Conservation (phyloP, 2,329 filamentous ascomycete genomes). For the Fusarium bactridioides region DNA sequence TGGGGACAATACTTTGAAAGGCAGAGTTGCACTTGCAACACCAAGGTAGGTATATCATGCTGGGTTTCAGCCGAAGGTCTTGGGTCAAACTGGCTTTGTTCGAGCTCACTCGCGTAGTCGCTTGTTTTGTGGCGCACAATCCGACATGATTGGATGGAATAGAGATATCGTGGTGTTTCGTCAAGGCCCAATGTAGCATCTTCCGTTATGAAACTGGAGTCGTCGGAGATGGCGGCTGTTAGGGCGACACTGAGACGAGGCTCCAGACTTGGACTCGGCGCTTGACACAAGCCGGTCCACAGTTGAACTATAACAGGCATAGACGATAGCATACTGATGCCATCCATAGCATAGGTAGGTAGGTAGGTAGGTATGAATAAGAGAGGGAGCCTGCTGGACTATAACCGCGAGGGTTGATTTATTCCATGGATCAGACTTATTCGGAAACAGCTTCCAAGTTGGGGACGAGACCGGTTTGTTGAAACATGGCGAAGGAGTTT, state of each 20-base stretch:
- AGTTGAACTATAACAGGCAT: slow-evolving; percentile 10
- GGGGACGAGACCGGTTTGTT: slow-evolving; percentile 20
- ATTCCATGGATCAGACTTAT: slow-evolving; percentile 16
- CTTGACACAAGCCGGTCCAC: slow-evolving; percentile 19
- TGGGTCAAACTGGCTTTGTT: slow-evolving; percentile 42
- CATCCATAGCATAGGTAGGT: background rate
- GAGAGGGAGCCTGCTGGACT: slow-evolving; percentile 8
- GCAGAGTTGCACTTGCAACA: slow-evolving; percentile 33
- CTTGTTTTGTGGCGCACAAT: slow-evolving; percentile 18
- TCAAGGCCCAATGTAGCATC: slow-evolving; percentile 31
- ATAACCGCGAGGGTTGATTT: background rate
- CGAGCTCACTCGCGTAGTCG: slow-evolving; percentile 28
- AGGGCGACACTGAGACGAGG: slow-evolving; percentile 38
- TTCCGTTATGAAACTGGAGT: slow-evolving; percentile 58
- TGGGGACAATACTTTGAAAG: slow-evolving; percentile 9
- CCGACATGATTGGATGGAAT: slow-evolving; percentile 35
- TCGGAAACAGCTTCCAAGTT: slow-evolving; percentile 19
- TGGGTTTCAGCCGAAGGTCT: slow-evolving; percentile 35
- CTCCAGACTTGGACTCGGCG: slow-evolving; percentile 8
- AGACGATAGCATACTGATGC: slow-evolving; percentile 3
- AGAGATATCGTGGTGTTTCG: slow-evolving; percentile 24
- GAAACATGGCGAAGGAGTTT: slow-evolving; percentile 8
- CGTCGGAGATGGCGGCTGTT: slow-evolving; percentile 49
- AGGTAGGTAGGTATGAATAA: background rate
- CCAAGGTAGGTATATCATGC: background rate